Conservation (phyloP, 2,329 filamentous ascomycete genomes). For the Metarhizium brunneum region DNA sequence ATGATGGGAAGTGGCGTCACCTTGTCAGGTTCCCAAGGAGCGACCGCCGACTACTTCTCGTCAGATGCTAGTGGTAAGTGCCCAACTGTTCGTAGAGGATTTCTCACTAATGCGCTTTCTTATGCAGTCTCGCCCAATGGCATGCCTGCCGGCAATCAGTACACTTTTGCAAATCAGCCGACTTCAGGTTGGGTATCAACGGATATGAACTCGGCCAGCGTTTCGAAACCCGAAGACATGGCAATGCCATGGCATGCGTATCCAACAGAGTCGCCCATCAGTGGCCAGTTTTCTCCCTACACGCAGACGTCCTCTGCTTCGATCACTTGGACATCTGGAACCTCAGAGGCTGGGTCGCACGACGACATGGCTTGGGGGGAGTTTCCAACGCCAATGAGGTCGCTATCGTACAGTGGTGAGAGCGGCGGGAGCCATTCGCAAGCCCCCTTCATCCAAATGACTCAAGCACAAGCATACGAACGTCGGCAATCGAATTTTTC, state of each 20-base stretch:
- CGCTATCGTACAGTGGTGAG: conserved; percentile 40
- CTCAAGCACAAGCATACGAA: conserved; percentile 31
- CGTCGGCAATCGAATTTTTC: conserved; percentile 31
- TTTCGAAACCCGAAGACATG: conserved; percentile 33
- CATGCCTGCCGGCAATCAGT: conserved; percentile 21
- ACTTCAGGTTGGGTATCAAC: conserved; percentile 35
- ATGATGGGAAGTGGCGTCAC: background rate
- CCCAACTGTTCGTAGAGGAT: background rate
- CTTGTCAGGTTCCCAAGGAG: conserved; percentile 21
- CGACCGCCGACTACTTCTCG: conserved; percentile 26
- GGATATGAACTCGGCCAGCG: conserved; percentile 28
- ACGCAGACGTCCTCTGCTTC: conserved; percentile 30
- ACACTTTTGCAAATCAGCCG: conserved; percentile 29
- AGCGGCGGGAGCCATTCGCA: conserved; percentile 24
- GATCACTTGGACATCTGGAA: conserved; percentile 30
- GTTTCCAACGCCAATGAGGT: conserved; percentile 33
- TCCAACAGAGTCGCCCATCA: conserved; percentile 39
- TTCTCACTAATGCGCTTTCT: background rate
- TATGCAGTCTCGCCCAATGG: conserved; percentile 24
- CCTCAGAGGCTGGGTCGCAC: conserved; percentile 27
- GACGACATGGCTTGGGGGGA: conserved; percentile 36
- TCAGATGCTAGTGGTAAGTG: conserved; percentile 35
- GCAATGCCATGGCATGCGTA: conserved; percentile 40
- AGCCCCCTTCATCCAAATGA: conserved; percentile 30
- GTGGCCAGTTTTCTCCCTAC: conserved; percentile 41